Base-by-base conservation (phyloP, 2,329 filamentous ascomycete genomes). In the Mycosphaerella sp. region DNA sequence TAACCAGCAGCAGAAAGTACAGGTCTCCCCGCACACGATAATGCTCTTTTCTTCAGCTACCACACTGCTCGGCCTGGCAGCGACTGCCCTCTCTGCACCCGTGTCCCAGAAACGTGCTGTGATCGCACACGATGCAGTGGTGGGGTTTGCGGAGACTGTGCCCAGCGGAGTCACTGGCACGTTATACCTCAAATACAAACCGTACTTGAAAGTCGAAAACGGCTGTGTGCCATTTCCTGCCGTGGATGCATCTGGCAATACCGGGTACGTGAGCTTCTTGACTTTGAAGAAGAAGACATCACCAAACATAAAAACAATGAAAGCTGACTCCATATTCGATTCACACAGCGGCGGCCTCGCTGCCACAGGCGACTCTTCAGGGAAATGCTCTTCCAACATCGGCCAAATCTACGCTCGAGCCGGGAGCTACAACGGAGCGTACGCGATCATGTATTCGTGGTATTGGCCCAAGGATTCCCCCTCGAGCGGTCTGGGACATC, bases 151-250 rank as follows among this genome's bases (percentile, higher is more conserved):
- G 0, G 61, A 81, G 61, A 73, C 76, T 0, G 76, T 81, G 0
- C 79, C 79, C 0, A 68, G 65, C 37, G 71, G 70, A 4, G 67
- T 67, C 1, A 62, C 66, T 0, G 79, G 79, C 12, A 62, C 69
- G 2, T 62, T 79, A 18, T 79, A 79, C 57, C 62, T 77, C 37
- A 75, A 76, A 47, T 82, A 79, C 66, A 75, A 82, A 66, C 80
- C 79, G 0, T 73, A 70, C 47, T 70, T 82, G 5, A 59, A 79
- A 9, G 75, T 82, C 4, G 71, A 73, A 14, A 78, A 79, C 58
- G 80, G 81, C 41, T 84, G 81, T 55, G 80, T 83, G 7, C 79
- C 80, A 0, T 84, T 81, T 61, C 80, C 80, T 0, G 80, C 76
- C 1, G 80, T 84, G 1, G 77, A 84, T 55, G 72, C 72, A 0